phyloP scores from a whole-genome alignment of 148 eudicot genomes.

The Fagopyrum esculentum region DNA sequence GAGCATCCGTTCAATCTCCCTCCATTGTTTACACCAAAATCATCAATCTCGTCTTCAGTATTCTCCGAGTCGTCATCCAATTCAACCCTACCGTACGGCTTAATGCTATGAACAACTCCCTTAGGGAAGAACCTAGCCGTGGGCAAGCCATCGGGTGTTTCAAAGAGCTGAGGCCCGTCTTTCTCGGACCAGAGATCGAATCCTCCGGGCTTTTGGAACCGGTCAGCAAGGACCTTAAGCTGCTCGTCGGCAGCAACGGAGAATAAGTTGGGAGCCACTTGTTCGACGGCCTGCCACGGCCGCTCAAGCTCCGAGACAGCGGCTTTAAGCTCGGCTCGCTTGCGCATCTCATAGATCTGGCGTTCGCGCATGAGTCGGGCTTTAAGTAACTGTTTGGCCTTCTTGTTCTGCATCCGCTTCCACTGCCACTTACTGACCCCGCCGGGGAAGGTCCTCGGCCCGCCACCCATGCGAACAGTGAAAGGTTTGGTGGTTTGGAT shows the following conservation, averaged over 20 bases:
- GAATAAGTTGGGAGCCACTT: constrained; percentile 35
- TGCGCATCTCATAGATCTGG: constrained; percentile 69
- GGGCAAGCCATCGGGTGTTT: constrained; percentile 1
- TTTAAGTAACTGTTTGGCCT: constrained; percentile 60
- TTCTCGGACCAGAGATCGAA: constrained; percentile 75
- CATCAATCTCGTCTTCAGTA: background rate
- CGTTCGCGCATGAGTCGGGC: constrained; percentile 64
- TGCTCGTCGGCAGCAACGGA: constrained; percentile 29
- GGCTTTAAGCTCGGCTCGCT: constrained; percentile 43
- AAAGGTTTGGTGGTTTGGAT: background rate
- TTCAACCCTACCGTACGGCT: constrained; percentile 2
- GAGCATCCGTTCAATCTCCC: background rate
- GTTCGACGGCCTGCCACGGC: constrained; percentile 23
- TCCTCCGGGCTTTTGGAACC: constrained; percentile 71
- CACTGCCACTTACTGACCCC: constrained; percentile 88
- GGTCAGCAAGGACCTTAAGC: constrained; percentile 66
- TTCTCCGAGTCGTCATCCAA: background rate
- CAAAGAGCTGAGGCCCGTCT: constrained; percentile 49
- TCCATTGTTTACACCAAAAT: background rate
- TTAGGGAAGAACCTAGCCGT: background rate
- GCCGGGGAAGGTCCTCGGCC: constrained; percentile 81
- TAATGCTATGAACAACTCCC: constrained; percentile 10
- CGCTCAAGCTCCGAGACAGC: constrained; percentile 34
- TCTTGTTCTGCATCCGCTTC: constrained; percentile 86
- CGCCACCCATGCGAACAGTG: constrained; percentile 70